phyloP scores from a whole-genome alignment of 148 eudicot species.

The Vaccinium vitisidaea region DNA sequence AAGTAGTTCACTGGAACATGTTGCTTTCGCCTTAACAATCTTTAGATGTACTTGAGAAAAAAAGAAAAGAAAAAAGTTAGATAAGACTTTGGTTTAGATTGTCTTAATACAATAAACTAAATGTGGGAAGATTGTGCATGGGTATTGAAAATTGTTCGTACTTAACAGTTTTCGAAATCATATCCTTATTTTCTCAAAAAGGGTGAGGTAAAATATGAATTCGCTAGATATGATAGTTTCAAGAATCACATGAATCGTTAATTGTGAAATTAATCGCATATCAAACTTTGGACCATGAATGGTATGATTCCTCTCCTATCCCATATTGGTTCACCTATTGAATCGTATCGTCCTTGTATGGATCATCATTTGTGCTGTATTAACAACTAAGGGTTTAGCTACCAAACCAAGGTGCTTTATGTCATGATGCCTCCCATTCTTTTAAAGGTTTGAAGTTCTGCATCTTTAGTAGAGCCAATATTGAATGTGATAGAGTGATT shows the following conservation, averaged over 20 bases:
- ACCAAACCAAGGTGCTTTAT: not conserved
- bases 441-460: not conserved
- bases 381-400: not conserved
- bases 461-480: not conserved
- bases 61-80: not conserved
- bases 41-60: not conserved
- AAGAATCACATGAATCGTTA: not conserved
- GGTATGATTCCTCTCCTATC: not conserved
- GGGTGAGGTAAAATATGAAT: not conserved
- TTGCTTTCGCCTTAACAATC: not conserved
- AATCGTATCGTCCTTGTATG: not conserved
- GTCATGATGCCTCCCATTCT: not conserved
- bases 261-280: not conserved
- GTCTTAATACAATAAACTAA: not conserved
- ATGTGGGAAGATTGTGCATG: not conserved
- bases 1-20: not conserved
- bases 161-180: not conserved
- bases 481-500: not conserved
- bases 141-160: not conserved
- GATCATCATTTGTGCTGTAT: not conserved
- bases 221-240: not conserved
- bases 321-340: not conserved
- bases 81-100: not conserved
- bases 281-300: not conserved
- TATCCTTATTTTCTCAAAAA: not conserved